These are phyloP conservation scores for Pleurotus tuoliensis DNA, from an alignment of 768 basidiomycete species.

Conservation along the genomic window DNA sequence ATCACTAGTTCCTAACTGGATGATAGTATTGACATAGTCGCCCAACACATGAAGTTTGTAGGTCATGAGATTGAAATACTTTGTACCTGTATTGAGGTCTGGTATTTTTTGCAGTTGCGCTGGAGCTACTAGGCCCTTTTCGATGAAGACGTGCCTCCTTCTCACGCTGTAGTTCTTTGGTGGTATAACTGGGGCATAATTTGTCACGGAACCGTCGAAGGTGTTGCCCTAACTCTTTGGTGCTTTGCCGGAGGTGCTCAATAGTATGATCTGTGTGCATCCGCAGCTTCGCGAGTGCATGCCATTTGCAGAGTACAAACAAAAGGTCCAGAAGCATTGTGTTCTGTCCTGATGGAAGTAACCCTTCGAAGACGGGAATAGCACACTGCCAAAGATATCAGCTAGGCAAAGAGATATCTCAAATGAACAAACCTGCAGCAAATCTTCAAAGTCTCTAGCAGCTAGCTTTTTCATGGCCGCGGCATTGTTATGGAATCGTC, in stretches of 20 bases:
- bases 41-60: constrained; percentile 28
- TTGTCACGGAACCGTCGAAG: constrained; percentile 19
- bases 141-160: constrained; percentile 17
- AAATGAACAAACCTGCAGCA: constrained; percentile 28
- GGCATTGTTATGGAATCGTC: constrained; percentile 27
- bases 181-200: constrained; percentile 16
- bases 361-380: constrained; percentile 33
- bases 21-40: constrained; percentile 21
- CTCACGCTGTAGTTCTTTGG: constrained; percentile 22
- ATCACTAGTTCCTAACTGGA: constrained; percentile 23
- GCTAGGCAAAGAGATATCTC: background rate
- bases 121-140: background rate
- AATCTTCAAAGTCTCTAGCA: constrained; percentile 37
- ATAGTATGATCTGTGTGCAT: constrained; percentile 30
- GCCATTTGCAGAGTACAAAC: constrained; percentile 27
- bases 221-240: constrained; percentile 20
- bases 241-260: constrained; percentile 19
- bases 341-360: constrained; percentile 22
- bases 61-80: constrained; percentile 19
- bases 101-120: background rate
- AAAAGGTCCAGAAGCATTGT: constrained; percentile 20
- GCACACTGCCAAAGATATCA: constrained; percentile 18
- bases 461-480: constrained; percentile 30
- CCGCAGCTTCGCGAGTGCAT: constrained; percentile 28
- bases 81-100: background rate